These are phyloP conservation scores for Aspergillus ellipticus DNA, from an alignment of 495 filamentous ascomycete genomes.

Conservation along the genomic window DNA sequence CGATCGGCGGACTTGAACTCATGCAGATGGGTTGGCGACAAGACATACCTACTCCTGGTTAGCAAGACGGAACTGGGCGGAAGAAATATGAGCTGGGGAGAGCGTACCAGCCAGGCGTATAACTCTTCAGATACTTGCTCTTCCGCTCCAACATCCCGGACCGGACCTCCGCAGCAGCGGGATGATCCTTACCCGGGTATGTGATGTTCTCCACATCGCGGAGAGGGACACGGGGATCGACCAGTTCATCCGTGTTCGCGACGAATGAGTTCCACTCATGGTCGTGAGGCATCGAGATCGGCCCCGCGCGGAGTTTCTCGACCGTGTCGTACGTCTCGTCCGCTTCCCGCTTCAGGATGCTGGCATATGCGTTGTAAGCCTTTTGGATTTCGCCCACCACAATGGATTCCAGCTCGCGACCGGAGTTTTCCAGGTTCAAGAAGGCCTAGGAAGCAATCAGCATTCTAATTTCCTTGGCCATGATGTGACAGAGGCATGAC, in stretches of 20 bases:
- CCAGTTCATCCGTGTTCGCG: constrained; percentile 76
- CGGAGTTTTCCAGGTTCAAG: constrained; percentile 90
- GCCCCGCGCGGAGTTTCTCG: constrained; percentile 78
- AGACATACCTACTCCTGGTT: constrained; percentile 70
- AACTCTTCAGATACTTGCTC: constrained; percentile 98
- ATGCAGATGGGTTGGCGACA: constrained; percentile 94
- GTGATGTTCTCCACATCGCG: constrained; percentile 78
- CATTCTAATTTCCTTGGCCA: constrained; percentile 22
- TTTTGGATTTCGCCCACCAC: constrained; percentile 97
- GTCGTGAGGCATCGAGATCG: constrained; percentile 85
- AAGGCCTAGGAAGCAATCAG: constrained; percentile 62
- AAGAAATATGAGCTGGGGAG: not conserved
- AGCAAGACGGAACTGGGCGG: constrained; percentile 17
- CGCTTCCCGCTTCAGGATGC: constrained; percentile 83
- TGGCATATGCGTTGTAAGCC: constrained; percentile 87
- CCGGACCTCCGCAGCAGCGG: constrained; percentile 79
- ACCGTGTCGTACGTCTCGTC: constrained; percentile 74
- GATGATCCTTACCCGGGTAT: constrained; percentile 90
- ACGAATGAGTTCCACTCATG: constrained; percentile 87
- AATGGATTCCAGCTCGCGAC: constrained; percentile 90
- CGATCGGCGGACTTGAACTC: constrained; percentile 92
- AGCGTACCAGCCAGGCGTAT: constrained; percentile 88
- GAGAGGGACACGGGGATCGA: constrained; percentile 78
- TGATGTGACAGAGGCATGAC: constrained; percentile 12
- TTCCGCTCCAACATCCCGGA: constrained; percentile 92